These are phyloP conservation scores for Neopestalotiopsis clavispora DNA, from an alignment of 2,329 filamentous ascomycete genomes.

Conservation along the genomic window DNA sequence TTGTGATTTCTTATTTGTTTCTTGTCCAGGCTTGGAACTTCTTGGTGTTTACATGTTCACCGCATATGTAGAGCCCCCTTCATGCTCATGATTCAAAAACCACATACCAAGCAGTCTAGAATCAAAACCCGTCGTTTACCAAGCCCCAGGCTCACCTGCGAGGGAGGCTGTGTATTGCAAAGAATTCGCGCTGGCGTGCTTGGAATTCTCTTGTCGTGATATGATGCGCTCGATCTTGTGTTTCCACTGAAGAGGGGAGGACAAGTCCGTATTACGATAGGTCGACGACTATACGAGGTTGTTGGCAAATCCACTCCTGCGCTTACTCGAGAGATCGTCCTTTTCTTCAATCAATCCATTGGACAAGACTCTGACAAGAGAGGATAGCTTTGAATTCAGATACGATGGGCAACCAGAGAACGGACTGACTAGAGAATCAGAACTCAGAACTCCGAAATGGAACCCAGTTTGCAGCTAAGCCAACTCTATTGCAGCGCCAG, in stretches of 20 bases:
- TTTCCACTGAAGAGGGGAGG: background rate
- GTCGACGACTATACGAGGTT: background rate
- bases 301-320: background rate
- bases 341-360: background rate
- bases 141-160: slow-evolving; percentile 12
- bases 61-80: background rate
- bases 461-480: background rate
- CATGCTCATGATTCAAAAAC: background rate
- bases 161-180: slow-evolving; percentile 3
- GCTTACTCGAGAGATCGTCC: background rate
- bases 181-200: background rate
- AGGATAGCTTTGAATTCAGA: background rate
- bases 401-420: background rate
- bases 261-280: background rate
- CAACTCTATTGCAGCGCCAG: background rate
- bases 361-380: background rate
- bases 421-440: background rate
- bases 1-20: background rate
- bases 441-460: background rate
- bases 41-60: slow-evolving; percentile 5
- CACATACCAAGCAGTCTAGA: slow-evolving; percentile 4
- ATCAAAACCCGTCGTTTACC: background rate
- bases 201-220: slow-evolving; percentile 9
- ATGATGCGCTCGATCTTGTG: background rate
- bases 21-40: slow-evolving; percentile 6